These are phyloP conservation scores for Syzygium aqueum DNA, from an alignment of 345 rosid species.

Conservation along the genomic window DNA sequence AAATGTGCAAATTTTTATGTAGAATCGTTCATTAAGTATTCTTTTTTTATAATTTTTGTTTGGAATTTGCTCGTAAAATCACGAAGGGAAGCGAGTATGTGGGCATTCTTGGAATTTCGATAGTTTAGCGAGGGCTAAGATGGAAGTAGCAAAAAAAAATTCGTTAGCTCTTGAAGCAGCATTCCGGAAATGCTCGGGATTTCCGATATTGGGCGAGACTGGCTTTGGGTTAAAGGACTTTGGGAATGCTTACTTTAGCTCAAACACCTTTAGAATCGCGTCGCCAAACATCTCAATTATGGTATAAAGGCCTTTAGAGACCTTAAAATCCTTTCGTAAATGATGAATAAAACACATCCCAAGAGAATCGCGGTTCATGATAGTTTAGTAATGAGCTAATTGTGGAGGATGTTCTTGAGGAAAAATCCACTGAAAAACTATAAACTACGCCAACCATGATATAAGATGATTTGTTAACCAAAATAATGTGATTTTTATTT, in stretches of 20 bases:
- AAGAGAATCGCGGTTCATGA: neutral
- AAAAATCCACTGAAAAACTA: no score
- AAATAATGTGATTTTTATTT: no score
- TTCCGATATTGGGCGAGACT: rapidly evolving
- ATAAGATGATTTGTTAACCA: no score
- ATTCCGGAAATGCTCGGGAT: rapidly evolving
- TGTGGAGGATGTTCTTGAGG: neutral
- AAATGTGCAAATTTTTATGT: neutral
- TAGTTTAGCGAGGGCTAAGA: neutral
- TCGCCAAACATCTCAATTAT: neutral
- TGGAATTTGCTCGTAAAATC: neutral
- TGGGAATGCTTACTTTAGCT: neutral
- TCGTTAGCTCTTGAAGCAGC: neutral
- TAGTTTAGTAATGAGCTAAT: neutral
- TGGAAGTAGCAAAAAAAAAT: neutral
- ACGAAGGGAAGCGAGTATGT: neutral
- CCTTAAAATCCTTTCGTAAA: no score
- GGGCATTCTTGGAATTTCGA: neutral
- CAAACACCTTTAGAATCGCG: neutral
- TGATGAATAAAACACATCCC: neutral
- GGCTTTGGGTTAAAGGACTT: neutral
- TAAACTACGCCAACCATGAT: no score
- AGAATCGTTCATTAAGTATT: neutral
- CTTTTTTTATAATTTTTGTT: neutral
- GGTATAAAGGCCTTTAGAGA: neutral